These are phyloP conservation scores for Diaporthe sp. DNA, from an alignment of 2,329 filamentous ascomycete genomes.

Conservation along the genomic window DNA sequence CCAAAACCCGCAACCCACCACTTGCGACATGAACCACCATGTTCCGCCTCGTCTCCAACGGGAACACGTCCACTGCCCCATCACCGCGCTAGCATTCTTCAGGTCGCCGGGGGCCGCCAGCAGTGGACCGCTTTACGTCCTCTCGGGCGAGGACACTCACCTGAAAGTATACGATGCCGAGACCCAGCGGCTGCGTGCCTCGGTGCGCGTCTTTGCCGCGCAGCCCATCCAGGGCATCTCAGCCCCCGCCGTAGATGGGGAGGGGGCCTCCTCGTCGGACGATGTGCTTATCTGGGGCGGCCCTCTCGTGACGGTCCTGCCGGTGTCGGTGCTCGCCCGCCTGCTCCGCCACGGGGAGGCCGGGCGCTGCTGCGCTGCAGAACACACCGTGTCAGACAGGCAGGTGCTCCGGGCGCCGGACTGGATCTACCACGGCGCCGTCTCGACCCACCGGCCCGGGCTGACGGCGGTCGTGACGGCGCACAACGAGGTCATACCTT, in stretches of 20 bases:
- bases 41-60: constrained; percentile 38
- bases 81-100: constrained; percentile 70
- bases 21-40: constrained; percentile 25
- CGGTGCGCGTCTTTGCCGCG: constrained; percentile 67
- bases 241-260: constrained; percentile 43
- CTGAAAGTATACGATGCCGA: constrained; percentile 63
- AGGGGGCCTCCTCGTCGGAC: neutral
- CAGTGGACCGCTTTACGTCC: constrained; percentile 52
- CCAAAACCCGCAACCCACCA: neutral
- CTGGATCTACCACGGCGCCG: constrained; percentile 79
- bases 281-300: constrained; percentile 77
- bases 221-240: constrained; percentile 81
- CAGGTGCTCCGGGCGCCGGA: constrained; percentile 67
- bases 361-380: neutral
- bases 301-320: constrained; percentile 60
- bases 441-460: constrained; percentile 56
- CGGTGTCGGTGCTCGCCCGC: constrained; percentile 45
- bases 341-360: constrained; percentile 42
- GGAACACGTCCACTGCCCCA: constrained; percentile 60
- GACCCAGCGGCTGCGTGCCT: constrained; percentile 49
- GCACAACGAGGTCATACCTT: constrained; percentile 81
- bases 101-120: constrained; percentile 31
- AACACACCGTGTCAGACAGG: constrained; percentile 36
- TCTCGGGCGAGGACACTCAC: constrained; percentile 70
- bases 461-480: constrained; percentile 78